Base-by-base conservation (phyloP, 345 rosid genomes). In the Carallia pectinifolia region DNA sequence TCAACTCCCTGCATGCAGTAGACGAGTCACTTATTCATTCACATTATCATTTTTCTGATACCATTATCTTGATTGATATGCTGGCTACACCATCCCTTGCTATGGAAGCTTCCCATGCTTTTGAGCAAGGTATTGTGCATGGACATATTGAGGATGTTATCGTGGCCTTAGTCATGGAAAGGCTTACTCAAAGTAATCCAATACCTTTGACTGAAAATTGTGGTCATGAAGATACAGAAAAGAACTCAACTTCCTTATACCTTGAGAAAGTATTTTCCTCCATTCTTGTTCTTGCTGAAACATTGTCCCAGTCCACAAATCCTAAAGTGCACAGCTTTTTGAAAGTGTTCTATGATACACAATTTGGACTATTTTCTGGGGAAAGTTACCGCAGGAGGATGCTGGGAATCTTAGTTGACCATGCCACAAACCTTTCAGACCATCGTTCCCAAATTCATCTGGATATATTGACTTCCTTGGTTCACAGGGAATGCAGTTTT, bases 41-140 rank as follows among this genome's bases (percentile, higher is more conserved):
- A 4, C 30, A 33, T 47, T 16, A 1, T 33, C 58, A 64, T 64
- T 71, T 71, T 47, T 65, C 67, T 30, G 68, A 54, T 48, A 54
- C 64, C 31, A 64, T n/a, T 34, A 5, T 55, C 54, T 55, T 71
- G 36, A 56, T 71, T 53, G 62, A 71, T 44, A 55, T 64, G 69
- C 5, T 71, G 39, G 27, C 75, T 30, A 39, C 56, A 7, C 64
- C 75, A 29, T 56, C 56, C 64, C 62, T 71, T 30, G 55, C 64
- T 7, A 7, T n/a, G 44, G 69, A 71, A 71, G 64, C 75, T 64
- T 64, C 69, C 44, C 64, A 56, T n/a, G 53, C 56, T n/a, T 71
- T 71, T 64, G 69, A 64, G 62, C 64, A 64, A 17, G 69, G 33
- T 64, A 56, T 71, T 29, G 69, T 69, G 3, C 54, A 15, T 37